Conservation (phyloP, 2,329 filamentous ascomycete genomes). For the Aureobasidium subglaciale region DNA sequence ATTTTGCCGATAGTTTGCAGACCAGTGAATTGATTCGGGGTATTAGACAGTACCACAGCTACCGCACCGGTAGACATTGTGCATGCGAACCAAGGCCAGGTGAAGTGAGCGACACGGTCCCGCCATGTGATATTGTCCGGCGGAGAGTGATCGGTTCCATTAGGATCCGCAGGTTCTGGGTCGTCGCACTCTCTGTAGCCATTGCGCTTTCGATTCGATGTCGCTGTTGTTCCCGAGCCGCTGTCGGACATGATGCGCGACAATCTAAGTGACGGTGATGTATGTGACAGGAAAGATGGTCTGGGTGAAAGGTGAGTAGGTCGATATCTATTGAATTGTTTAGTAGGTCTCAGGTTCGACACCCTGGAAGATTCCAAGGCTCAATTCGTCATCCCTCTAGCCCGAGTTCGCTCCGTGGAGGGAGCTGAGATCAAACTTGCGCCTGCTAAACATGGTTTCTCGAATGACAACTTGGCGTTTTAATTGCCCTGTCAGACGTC, state of each 20-base stretch:
- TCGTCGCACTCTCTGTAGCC: not conserved
- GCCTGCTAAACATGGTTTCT: not conserved
- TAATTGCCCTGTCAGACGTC: not conserved
- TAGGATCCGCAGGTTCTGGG: not conserved
- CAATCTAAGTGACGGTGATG: no score
- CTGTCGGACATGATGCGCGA: no score
- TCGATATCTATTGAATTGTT: not conserved
- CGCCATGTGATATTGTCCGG: not conserved
- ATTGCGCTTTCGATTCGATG: not conserved
- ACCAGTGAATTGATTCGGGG: conserved; percentile 58
- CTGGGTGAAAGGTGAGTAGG: not conserved
- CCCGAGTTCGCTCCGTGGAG: not conserved
- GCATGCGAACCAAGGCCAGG: conserved; percentile 61
- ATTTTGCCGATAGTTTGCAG: conserved; percentile 57
- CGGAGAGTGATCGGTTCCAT: not conserved
- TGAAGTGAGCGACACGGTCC: conserved; percentile 14
- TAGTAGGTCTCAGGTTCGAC: not conserved
- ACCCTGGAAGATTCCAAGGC: not conserved
- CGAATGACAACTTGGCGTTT: not conserved
- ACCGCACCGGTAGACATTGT: conserved; percentile 71
- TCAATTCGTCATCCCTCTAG: not conserved
- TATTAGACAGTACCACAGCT: conserved; percentile 55
- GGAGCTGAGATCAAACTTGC: not conserved
- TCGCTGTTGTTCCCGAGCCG: not conserved
- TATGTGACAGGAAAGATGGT: no score